Conservation (phyloP, 2,329 filamentous ascomycete genomes). For the Nothopassalora personata region DNA sequence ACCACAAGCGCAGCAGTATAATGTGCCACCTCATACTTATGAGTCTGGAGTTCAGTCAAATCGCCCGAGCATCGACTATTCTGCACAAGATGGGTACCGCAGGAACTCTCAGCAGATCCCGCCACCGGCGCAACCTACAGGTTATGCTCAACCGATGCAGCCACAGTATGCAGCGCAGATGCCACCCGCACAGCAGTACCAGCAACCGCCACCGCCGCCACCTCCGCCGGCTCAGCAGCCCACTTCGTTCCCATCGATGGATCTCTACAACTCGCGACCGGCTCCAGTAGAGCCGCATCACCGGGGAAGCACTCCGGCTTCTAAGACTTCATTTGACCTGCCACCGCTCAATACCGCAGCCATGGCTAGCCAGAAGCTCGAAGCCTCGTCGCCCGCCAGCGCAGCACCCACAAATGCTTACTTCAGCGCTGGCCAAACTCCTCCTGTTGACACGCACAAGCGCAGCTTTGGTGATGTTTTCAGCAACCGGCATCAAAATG, state of each 20-base stretch:
- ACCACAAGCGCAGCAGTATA: constrained; percentile 35
- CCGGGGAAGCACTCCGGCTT: constrained; percentile 19
- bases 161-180: constrained; percentile 29
- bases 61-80: constrained; percentile 38
- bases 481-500: constrained; percentile 35
- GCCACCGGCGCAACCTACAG: constrained; percentile 30
- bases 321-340: constrained; percentile 25
- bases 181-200: constrained; percentile 29
- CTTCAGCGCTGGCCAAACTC: constrained; percentile 20
- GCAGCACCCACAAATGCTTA: constrained; percentile 28
- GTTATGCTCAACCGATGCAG: constrained; percentile 31
- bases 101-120: constrained; percentile 39
- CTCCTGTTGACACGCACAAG: constrained; percentile 35
- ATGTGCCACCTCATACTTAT: constrained; percentile 27
- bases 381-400: constrained; percentile 43
- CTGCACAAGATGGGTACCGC: constrained; percentile 36
- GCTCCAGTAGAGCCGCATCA: constrained; percentile 25
- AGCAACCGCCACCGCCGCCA: constrained; percentile 19
- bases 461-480: constrained; percentile 45
- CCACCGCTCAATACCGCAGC: constrained; percentile 40
- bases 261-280: constrained; percentile 18
- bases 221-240: constrained; percentile 13
- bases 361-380: constrained; percentile 32
- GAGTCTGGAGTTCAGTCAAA: constrained; percentile 28
- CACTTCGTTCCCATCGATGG: constrained; percentile 20